Evolutionary conservation across 83 land plant genomes (phyloP), one percentile per base, ranked within the genome.

Genomic region (Larix sibirica): DNA sequence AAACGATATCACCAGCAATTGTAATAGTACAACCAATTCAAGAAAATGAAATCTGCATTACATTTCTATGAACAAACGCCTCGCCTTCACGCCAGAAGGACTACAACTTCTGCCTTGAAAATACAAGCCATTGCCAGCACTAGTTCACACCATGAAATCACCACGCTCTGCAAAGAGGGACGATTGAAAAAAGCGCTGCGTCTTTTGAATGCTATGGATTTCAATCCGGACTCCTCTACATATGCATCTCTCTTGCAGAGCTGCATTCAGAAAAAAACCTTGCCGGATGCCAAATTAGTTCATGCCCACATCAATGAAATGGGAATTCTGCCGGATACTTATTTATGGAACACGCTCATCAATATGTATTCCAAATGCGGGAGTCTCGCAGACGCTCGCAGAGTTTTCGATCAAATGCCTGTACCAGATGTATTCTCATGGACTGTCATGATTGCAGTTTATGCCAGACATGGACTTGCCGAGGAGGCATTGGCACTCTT

Each of bases 361-460:
- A 85, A 83, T 38, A 78, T 84, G 23, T 92, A 87, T 79, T 85
- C 83, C 13, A 88, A 69, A 16, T 83, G 86, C 60, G 90, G 90
- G 24, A 90, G 82, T 68, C 56, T 92, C 16, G 80, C 82, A 67
- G 89, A 90, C 13, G 94, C 94, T 36, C 77, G 85, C 65, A 23
- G 65, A 47, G 79, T 90, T n/a, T 92, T 92, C 68, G 83, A 85
- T 14, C 76, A 67, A 17, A 87, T 90, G 80, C 84, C 84, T 23
- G 6, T 6, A 44, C 88, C 75, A 71, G 88, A 79, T 67, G 71
- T 87, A 75, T 85, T 88, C 69, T 88, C 94, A 20, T 92, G 94
- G 94, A 90, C 86, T 77, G 79, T 90, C 8, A 90, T 92, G 88
- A 85, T 92, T 59, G 89, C 84, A 20, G 92, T 83, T 13, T 84